These are phyloP conservation scores for Cystobasidium pallidum DNA, from an alignment of 1,284 basidiomycete genomes.

Conservation along the genomic window DNA sequence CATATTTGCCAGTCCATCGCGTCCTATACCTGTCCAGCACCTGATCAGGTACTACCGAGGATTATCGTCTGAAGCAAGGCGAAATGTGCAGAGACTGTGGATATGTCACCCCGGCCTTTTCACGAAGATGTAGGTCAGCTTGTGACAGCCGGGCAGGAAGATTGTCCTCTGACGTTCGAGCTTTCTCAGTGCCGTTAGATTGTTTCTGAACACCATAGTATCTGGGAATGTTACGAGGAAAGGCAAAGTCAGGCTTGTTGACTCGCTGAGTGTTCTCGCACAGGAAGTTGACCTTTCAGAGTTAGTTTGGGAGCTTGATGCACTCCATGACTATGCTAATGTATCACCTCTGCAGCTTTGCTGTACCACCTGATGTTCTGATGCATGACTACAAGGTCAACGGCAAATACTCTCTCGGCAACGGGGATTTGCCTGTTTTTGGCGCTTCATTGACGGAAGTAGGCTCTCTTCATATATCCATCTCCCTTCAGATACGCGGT, in stretches of 20 bases:
- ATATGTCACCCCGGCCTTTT: slow-evolving; percentile 42
- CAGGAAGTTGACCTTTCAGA: slow-evolving; percentile 28
- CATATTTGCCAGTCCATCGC: slow-evolving; percentile 32
- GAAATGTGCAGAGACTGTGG: slow-evolving; percentile 37
- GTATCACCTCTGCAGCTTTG: slow-evolving; percentile 17
- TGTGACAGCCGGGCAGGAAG: not conserved
- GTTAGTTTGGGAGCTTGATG: slow-evolving; percentile 2
- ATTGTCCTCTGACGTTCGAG: too few relatives aligned
- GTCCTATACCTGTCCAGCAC: slow-evolving; percentile 17
- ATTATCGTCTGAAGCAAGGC: slow-evolving; percentile 1
- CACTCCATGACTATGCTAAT: not conserved
- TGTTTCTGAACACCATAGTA: slow-evolving; percentile 43
- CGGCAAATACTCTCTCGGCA: not conserved
- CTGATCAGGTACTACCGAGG: slow-evolving; percentile 28
- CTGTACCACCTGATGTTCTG: slow-evolving; percentile 27
- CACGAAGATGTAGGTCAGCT: slow-evolving; percentile 24
- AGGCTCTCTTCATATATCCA: not conserved
- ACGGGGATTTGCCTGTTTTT: not conserved
- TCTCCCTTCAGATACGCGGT: too few relatives aligned
- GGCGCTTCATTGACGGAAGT: not conserved
- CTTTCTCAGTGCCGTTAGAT: slow-evolving; percentile 11
- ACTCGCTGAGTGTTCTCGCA: slow-evolving; percentile 24
- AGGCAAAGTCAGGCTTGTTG: slow-evolving; percentile 27
- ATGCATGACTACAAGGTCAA: slow-evolving; percentile 2
- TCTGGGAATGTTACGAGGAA: slow-evolving; percentile 37